Percentiles rank a stretch among this genome's conserved stretches.
Evolutionary conservation across 2,329 filamentous ascomycete species (phyloP).

Genomic region (Drechslerella dactyloides): DNA sequence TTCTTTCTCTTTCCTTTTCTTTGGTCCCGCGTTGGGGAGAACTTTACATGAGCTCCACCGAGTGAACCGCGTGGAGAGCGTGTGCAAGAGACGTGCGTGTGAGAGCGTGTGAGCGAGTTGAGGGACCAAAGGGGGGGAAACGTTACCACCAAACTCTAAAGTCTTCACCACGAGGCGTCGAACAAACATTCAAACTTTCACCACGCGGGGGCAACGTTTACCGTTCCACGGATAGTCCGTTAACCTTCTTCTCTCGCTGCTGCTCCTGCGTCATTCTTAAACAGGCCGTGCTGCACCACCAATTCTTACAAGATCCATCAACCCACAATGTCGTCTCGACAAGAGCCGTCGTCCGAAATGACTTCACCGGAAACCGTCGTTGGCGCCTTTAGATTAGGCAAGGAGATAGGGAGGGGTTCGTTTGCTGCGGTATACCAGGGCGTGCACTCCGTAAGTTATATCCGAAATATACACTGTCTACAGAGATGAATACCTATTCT

Average conservation of each 20-base stretch:
- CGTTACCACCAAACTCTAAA: neutral
- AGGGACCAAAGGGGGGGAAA: conserved; percentile 22
- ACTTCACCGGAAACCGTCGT: conserved; percentile 48
- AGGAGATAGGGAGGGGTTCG: conserved; percentile 95
- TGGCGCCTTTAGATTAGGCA: conserved; percentile 72
- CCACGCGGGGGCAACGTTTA: neutral
- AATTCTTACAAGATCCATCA: neutral
- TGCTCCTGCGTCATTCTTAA: neutral
- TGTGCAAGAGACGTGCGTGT: conserved; percentile 3
- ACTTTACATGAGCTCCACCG: neutral
- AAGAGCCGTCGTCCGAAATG: conserved; percentile 43
- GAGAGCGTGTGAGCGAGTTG: conserved; percentile 19
- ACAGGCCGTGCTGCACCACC: neutral
- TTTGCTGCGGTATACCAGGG: conserved; percentile 95
- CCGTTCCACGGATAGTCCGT: too few relatives aligned
- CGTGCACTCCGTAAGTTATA: conserved; percentile 74
- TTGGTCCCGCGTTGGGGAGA: conserved; percentile 15
- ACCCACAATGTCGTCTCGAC: conserved; percentile 40
- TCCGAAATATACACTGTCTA: neutral
- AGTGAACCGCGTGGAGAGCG: neutral
- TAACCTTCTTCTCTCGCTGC: too few relatives aligned
- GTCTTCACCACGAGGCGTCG: conserved; percentile 1
- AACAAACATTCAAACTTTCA: conserved; percentile 11
- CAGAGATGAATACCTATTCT: conserved; percentile 13
- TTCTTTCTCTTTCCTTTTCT: conserved; percentile 17